Conservation (phyloP, 176 grass and related monocot genomes). For the Juncus effusus region DNA sequence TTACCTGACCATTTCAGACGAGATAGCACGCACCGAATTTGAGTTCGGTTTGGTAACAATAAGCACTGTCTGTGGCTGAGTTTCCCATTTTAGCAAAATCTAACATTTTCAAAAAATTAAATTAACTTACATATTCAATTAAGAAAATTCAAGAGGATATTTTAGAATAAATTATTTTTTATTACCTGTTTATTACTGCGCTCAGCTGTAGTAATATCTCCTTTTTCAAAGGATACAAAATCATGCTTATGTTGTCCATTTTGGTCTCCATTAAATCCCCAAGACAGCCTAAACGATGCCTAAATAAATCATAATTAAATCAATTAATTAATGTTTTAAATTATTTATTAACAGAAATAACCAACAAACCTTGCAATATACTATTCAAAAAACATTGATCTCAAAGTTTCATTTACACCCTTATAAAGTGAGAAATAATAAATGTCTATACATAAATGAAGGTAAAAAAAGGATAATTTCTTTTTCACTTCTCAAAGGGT, state of each 20-base stretch:
- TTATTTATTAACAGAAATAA: background rate
- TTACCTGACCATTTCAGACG: slow-evolving; percentile 81
- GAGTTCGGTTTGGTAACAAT: slow-evolving; percentile 98
- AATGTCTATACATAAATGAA: no score
- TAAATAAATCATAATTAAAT: slow-evolving; percentile 17
- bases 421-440: no score
- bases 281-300: slow-evolving; percentile 56
- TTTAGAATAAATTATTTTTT: background rate
- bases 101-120: slow-evolving; percentile 34
- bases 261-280: slow-evolving; percentile 96
- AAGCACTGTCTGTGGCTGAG: slow-evolving; percentile 74
- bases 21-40: slow-evolving; percentile 55
- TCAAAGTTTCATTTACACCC: no score
- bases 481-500: no score
- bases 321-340: background rate
- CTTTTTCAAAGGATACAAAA: slow-evolving; percentile 98
- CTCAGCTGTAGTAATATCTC: slow-evolving; percentile 96
- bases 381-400: no score
- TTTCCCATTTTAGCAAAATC: slow-evolving; percentile 99
- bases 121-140: background rate
- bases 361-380: no score
- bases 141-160: slow-evolving; percentile 9
- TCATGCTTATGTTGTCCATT: slow-evolving; percentile 97
- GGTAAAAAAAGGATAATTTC: no score
- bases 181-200: slow-evolving; percentile 88